A percentile compares a stretch with the other conserved stretches of the same genome.
These are phyloP conservation scores for Penicillium lagena DNA, from an alignment of 495 filamentous ascomycete species.

Conservation along the genomic window DNA sequence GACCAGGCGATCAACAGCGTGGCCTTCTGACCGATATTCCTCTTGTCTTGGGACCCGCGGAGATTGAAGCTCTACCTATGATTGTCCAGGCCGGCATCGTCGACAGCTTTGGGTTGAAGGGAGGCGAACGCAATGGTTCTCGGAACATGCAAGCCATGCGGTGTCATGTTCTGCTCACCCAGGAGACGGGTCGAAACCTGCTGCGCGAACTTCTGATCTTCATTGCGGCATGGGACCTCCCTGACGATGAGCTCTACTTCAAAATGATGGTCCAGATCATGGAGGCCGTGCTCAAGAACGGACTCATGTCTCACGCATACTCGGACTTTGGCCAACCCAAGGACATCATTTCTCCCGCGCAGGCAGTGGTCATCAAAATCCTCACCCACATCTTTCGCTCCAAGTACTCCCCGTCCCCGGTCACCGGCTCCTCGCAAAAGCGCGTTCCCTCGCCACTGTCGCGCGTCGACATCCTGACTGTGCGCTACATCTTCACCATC, in stretches of 20 bases:
- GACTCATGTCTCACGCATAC: conserved; percentile 83
- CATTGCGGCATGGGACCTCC: conserved; percentile 92
- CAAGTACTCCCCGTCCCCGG: conserved; percentile 51
- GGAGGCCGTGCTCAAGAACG: conserved; percentile 81
- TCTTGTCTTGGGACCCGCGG: conserved; percentile 84
- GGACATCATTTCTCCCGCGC: conserved; percentile 90
- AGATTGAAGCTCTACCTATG: conserved; percentile 93
- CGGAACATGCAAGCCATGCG: conserved; percentile 79
- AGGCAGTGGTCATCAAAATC: conserved; percentile 84
- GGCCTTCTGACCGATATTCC: conserved; percentile 88
- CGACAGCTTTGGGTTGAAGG: conserved; percentile 39
- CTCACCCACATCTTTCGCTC: conserved; percentile 82
- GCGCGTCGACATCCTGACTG: conserved; percentile 58
- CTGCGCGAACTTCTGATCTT: conserved; percentile 89
- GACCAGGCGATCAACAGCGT: conserved; percentile 76
- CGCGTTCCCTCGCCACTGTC: conserved; percentile 29
- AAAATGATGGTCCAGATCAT: conserved; percentile 94
- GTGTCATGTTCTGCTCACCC: conserved; percentile 80
- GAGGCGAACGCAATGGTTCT: conserved; percentile 49
- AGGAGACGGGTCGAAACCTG: conserved; percentile 80
- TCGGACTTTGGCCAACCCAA: conserved; percentile 85
- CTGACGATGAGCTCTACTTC: conserved; percentile 86
- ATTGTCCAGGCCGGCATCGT: conserved; percentile 87
- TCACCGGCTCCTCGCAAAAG: conserved; percentile 31
- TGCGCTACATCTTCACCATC: conserved; percentile 87